Evolutionary conservation across 2,329 filamentous ascomycete species (phyloP).

Genomic region (Periglandula ipomoeae): DNA sequence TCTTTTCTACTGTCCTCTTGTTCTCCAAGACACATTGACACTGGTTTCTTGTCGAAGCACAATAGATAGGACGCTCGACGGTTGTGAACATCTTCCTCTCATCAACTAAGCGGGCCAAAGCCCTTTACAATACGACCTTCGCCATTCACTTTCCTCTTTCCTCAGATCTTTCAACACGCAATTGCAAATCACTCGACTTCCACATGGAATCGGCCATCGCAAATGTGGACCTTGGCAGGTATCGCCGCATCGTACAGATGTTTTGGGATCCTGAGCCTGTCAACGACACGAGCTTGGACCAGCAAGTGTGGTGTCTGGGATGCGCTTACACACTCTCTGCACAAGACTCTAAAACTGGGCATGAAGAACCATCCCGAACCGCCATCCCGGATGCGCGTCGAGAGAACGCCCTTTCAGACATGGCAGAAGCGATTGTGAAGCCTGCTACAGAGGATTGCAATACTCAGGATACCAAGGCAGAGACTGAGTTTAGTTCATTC

Average conservation of each 20-base stretch:
- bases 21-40: too few species aligned
- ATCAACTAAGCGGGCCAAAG: not conserved
- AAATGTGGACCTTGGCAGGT: constrained; percentile 64
- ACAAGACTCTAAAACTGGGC: constrained; percentile 7
- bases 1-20: too few species aligned
- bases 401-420: not conserved
- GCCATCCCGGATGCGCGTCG: not conserved
- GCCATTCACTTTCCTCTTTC: not conserved
- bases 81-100: not conserved
- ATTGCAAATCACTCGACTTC: not conserved
- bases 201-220: constrained; percentile 30
- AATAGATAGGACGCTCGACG: not conserved
- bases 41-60: not conserved
- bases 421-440: too few species aligned
- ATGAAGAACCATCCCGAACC: too few species aligned
- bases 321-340: constrained; percentile 37
- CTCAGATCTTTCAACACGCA: not conserved
- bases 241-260: constrained; percentile 76
- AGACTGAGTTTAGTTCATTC: constrained; percentile 39
- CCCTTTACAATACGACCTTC: too few species aligned
- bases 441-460: not conserved
- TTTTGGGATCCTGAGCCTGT: constrained; percentile 86
- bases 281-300: constrained; percentile 60
- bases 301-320: constrained; percentile 77
- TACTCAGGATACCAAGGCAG: constrained; percentile 22